Percentiles rank a stretch among this genome's conserved stretches.
Evolutionary conservation across 176 grass and related monocot genomes (phyloP).

Genomic region (Aegilops umbellulata): DNA sequence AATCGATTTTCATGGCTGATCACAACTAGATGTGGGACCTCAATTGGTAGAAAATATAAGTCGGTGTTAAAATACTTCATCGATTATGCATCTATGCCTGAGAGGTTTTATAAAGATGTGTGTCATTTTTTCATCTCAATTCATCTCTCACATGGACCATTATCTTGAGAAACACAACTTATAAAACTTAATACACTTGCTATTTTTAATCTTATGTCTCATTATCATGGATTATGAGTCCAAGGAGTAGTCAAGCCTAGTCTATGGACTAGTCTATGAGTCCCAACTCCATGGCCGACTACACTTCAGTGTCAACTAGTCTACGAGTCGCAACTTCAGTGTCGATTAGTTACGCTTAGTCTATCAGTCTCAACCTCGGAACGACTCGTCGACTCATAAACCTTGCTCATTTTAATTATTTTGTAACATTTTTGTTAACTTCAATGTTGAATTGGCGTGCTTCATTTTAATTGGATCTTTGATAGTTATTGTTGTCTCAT

Average conservation of each 20-base stretch:
- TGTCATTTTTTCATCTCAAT: slow-evolving; percentile 1
- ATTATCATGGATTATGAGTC: neutral
- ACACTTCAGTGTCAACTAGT: too few relatives aligned
- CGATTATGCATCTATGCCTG: neutral
- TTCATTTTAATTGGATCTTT: neutral
- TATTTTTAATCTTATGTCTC: neutral
- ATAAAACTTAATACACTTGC: neutral
- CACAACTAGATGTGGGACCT: neutral
- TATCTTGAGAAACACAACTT: neutral
- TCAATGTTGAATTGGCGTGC: neutral
- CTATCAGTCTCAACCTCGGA: too few relatives aligned
- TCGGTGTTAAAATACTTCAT: neutral
- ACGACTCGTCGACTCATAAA: too few relatives aligned
- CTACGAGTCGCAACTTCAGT: too few relatives aligned
- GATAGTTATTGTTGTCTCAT: neutral
- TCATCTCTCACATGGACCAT: neutral
- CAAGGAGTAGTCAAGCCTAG: too few relatives aligned
- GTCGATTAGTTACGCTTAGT: too few relatives aligned
- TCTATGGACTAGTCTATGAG: too few relatives aligned
- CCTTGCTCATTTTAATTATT: neutral
- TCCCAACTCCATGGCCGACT: too few relatives aligned
- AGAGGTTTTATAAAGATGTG: neutral
- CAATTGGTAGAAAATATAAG: neutral
- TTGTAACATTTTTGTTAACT: neutral
- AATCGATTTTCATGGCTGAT: neutral